Conservation (phyloP, 495 filamentous ascomycete genomes). For the Amphirosellinia nigrospora region DNA sequence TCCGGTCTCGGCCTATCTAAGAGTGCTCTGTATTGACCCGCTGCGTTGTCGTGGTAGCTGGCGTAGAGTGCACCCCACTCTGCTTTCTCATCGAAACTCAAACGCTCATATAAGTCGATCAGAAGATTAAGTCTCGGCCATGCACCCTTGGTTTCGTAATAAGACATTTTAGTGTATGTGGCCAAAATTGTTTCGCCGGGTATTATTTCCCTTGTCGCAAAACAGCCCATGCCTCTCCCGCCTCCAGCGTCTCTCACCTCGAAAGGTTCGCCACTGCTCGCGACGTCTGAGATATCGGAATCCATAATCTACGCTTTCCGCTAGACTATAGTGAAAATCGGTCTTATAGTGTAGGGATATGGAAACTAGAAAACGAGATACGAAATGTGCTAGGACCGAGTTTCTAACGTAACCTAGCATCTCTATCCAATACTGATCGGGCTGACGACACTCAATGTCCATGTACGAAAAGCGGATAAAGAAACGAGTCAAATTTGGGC, state of each 20-base stretch:
- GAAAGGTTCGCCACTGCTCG: not conserved
- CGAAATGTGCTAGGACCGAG: not conserved
- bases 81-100: not conserved
- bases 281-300: not conserved
- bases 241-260: not conserved
- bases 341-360: not conserved
- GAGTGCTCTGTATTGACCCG: not conserved
- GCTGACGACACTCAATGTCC: not conserved
- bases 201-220: conserved; percentile 15
- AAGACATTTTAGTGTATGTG: not conserved
- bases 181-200: not conserved
- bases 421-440: not conserved
- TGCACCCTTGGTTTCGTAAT: not conserved
- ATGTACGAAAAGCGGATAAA: conserved; percentile 13
- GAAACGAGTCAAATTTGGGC: not conserved
- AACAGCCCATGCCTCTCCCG: conserved; percentile 12
- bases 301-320: not conserved
- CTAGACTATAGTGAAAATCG: not conserved
- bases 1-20: not conserved
- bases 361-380: not conserved
- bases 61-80: not conserved
- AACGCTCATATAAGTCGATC: not conserved
- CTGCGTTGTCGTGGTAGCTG: not conserved
- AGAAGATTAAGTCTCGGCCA: not conserved
- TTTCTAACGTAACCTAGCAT: not conserved